A percentile compares a stretch with the other conserved stretches of the same genome.
These are phyloP conservation scores for Cadophora gregata DNA, from an alignment of 2,329 filamentous ascomycete species.

Conservation along the genomic window DNA sequence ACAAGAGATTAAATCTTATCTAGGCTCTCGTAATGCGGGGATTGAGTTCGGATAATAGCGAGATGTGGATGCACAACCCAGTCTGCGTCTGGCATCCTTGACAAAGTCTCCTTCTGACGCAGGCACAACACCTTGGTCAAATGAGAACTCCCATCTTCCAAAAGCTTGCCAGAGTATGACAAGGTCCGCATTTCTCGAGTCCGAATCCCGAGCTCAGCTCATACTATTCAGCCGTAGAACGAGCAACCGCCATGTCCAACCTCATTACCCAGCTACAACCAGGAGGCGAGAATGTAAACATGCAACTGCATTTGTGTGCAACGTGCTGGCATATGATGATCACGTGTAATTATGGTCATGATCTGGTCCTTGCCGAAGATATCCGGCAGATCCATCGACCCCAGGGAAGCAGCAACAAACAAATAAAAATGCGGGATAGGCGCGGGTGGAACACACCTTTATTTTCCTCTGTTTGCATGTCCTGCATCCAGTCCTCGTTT, in stretches of 20 bases:
- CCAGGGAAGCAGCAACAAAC: background rate
- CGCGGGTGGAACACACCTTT: slow-evolving; percentile 43
- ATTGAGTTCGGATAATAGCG: background rate
- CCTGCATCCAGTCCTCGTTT: slow-evolving; percentile 49
- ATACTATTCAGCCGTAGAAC: background rate
- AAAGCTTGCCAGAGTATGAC: background rate
- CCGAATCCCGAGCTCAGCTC: background rate
- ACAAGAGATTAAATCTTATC: background rate
- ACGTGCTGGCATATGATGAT: background rate
- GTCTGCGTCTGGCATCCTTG: background rate
- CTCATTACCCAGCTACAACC: background rate
- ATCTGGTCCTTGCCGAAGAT: background rate
- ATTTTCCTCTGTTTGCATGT: slow-evolving; percentile 51
- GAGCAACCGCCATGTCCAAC: background rate
- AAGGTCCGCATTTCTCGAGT: background rate
- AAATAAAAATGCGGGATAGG: background rate
- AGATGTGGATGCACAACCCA: background rate
- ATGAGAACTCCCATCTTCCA: background rate
- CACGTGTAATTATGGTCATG: background rate
- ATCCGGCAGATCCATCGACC: background rate
- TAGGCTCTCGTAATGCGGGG: background rate
- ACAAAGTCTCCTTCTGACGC: background rate
- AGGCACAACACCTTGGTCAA: background rate
- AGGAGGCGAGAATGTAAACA: background rate
- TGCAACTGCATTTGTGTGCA: background rate